Evolutionary conservation across 2,329 filamentous ascomycete genomes (phyloP), one percentile per base, ranked within the genome.

Genomic region (Penicillium vulpinum): DNA sequence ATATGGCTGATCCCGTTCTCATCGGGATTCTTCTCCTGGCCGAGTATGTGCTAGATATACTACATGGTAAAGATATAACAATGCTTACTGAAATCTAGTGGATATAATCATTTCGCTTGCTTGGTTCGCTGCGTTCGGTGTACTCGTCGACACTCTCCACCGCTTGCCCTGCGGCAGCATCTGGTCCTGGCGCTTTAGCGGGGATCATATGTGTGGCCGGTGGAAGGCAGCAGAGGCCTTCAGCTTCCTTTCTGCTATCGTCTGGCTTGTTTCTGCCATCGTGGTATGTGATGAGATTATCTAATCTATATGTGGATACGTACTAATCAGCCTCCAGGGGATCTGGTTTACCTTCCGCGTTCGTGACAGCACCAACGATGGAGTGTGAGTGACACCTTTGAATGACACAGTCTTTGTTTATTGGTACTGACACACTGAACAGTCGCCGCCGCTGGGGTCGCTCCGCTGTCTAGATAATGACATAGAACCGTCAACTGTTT

Each of bases 141-240:
- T 90, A 5, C 77, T 89, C 6, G 85, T 88, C 52, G 78, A 86
- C 68, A 81, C 84, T 67, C 73, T 80, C 54, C 67, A 81, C 41
- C 74, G 78, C 40, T 70, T 79, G 51, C 72, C 75, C 24, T 88
- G 85, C 65, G 84, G 84, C 35, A 73, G 77, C 60, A 73, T 84
- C 60, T 89, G 86, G 70, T 66, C 83, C 69, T 90, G 88, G 87
- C 69, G 71, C 50, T 77, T 90, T 57, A 70, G 68, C 18, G 57
- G 70, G 45, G 76, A 78, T 61, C 75, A 81, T 44, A 70, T 72
- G n/a, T 93, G 89, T 73, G 80, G 83, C 56, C 83, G 85, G 65
- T 89, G 85, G 83, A 90, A 88, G 75, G 84, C 89, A 39, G 80
- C 84, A 59, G 83, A 90, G 64, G 88, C 88, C 5, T 91, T 92